Conservation (phyloP, 495 filamentous ascomycete species). For the Friedmanniomyces endolithicus region DNA sequence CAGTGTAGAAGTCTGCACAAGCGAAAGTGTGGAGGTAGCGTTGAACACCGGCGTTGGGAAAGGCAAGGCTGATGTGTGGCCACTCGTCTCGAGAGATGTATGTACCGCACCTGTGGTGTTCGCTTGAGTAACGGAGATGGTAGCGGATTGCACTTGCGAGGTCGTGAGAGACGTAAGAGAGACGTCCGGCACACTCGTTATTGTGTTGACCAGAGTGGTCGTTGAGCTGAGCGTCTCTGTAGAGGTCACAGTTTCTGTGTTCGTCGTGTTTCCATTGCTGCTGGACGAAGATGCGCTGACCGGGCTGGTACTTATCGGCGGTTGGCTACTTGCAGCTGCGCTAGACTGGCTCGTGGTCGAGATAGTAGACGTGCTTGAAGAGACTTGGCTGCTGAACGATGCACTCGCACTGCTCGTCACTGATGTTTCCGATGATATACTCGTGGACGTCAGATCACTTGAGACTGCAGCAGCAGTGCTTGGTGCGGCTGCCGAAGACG, state of each 20-base stretch:
- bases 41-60: slow-evolving; percentile 7
- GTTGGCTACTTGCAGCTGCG: neutral
- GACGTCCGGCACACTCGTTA: slow-evolving; percentile 9
- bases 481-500: neutral
- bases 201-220: neutral
- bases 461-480: too few relatives aligned
- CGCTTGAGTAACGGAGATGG: neutral
- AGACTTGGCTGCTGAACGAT: too few relatives aligned
- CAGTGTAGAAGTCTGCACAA: slow-evolving; percentile 20
- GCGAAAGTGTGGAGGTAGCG: slow-evolving; percentile 3
- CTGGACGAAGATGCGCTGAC: neutral
- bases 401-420: neutral
- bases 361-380: neutral
- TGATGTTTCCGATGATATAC: too few relatives aligned
- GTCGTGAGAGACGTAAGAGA: slow-evolving; percentile 15
- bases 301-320: neutral
- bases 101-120: slow-evolving; percentile 8
- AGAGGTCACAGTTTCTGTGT: neutral
- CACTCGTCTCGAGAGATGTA: slow-evolving; percentile 14
- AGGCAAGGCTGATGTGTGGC: slow-evolving; percentile 9
- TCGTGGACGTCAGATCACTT: too few relatives aligned
- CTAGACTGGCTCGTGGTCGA: neutral
- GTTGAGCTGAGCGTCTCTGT: neutral
- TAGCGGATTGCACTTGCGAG: slow-evolving; percentile 15
- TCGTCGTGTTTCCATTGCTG: neutral